These are phyloP conservation scores for Fagus sylvatica DNA, from an alignment of 306 rosid genomes.

Conservation along the genomic window DNA sequence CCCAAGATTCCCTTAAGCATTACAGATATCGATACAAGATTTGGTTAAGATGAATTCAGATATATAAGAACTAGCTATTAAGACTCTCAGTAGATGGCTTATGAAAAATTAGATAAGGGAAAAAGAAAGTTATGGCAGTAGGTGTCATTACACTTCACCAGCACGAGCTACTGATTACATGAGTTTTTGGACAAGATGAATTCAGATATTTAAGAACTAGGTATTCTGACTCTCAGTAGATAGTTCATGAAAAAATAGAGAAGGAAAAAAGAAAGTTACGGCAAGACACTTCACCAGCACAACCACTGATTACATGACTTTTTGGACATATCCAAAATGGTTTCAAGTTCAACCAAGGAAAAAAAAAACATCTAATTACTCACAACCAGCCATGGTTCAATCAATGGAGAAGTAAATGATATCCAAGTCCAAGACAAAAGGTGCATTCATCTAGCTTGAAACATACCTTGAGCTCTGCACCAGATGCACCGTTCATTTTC, in stretches of 20 bases:
- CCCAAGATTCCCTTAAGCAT: background rate
- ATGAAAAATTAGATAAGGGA: background rate
- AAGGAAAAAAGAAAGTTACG: background rate
- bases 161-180: background rate
- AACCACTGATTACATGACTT: background rate
- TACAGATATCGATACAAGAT: background rate
- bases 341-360: background rate
- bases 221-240: background rate
- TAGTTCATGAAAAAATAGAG: background rate
- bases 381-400: background rate
- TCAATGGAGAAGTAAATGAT: background rate
- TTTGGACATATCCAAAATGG: background rate
- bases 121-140: background rate
- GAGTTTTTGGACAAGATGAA: background rate
- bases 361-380: background rate
- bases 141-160: background rate
- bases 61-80: too few relatives aligned
- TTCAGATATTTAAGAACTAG: background rate
- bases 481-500: slow-evolving; percentile 99
- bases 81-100: background rate
- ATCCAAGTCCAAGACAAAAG: background rate
- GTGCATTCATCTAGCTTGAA: slow-evolving; percentile 7
- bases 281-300: background rate
- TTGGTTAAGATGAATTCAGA: background rate
- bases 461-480: slow-evolving; percentile 95